Conservation (phyloP, 345 rosid genomes). For the Brassica carinata region DNA sequence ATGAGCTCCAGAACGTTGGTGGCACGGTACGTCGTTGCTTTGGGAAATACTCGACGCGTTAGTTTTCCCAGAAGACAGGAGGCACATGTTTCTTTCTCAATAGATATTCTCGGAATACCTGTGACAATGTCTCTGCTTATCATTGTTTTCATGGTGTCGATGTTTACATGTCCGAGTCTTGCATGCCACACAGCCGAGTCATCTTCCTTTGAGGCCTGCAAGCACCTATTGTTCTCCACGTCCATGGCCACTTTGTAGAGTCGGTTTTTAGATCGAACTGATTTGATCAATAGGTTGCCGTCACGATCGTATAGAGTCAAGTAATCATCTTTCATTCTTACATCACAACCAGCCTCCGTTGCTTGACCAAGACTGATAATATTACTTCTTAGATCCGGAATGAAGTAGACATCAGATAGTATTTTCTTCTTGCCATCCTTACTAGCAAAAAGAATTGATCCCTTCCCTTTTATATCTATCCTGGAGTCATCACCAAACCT, state of each 20-base stretch:
- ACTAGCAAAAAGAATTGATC: not conserved
- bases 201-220: not conserved
- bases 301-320: not conserved
- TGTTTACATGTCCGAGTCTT: not conserved
- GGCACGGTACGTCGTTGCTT: no score
- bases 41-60: no score
- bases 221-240: not conserved
- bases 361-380: not conserved
- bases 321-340: not conserved
- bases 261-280: not conserved
- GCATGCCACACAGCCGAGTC: not conserved
- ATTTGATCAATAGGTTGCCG: not conserved
- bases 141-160: not conserved
- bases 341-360: not conserved
- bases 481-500: not conserved
- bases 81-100: no score
- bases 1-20: no score
- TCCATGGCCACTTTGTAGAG: not conserved
- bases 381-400: not conserved
- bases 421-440: not conserved
- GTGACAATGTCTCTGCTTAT: no score
- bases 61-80: no score
- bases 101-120: no score
- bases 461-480: not conserved
- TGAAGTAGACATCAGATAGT: not conserved